These are phyloP conservation scores for Prinsepia uniflora DNA, from an alignment of 306 rosid genomes.

Conservation along the genomic window DNA sequence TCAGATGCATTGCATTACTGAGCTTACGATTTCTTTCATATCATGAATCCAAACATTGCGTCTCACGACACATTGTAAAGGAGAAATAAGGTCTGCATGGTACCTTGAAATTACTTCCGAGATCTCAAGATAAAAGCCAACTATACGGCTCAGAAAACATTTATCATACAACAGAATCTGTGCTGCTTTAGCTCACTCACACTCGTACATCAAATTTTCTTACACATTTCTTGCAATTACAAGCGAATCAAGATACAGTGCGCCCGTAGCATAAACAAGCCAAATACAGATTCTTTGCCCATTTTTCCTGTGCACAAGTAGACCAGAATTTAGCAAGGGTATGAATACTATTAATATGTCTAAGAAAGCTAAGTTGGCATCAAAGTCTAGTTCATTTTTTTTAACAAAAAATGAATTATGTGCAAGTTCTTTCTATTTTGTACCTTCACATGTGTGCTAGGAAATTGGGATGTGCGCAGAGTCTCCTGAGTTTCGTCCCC, in stretches of 20 bases:
- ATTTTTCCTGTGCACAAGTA: slow-evolving; percentile 62
- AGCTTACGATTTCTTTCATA: too few species aligned
- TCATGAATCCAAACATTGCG: too few species aligned
- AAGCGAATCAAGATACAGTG: slow-evolving; percentile 56
- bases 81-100: not conserved
- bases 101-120: slow-evolving; percentile 1
- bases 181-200: slow-evolving; percentile 21
- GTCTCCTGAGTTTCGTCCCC: slow-evolving; percentile 97
- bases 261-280: slow-evolving; percentile 91
- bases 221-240: slow-evolving; percentile 16
- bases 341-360: not conserved
- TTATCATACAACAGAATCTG: slow-evolving; percentile 13
- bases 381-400: not conserved
- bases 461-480: slow-evolving; percentile 83
- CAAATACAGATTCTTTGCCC: slow-evolving; percentile 85
- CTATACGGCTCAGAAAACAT: slow-evolving; percentile 10
- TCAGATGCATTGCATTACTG: too few species aligned
- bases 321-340: slow-evolving; percentile 15
- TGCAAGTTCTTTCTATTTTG: too few species aligned
- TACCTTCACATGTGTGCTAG: slow-evolving; percentile 97
- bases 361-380: not conserved
- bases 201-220: slow-evolving; percentile 17
- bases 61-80: not conserved
- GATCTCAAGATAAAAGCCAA: slow-evolving; percentile 14
- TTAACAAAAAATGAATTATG: not conserved